These are phyloP conservation scores for Boletus insuetus DNA, from an alignment of 768 basidiomycete species.

Conservation along the genomic window DNA sequence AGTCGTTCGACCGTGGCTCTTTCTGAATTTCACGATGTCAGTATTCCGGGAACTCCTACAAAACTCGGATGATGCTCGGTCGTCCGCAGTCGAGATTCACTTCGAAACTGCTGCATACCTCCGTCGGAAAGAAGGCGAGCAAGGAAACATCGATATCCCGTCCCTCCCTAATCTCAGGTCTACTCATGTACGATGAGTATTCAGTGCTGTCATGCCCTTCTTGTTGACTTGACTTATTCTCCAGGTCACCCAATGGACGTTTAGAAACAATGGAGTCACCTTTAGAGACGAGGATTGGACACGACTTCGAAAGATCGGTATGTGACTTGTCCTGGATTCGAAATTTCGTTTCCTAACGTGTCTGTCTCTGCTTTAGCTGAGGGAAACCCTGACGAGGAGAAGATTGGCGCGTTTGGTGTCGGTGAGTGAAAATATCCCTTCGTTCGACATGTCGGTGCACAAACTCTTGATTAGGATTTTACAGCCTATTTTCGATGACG, in stretches of 20 bases:
- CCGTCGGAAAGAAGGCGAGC: conserved; percentile 20
- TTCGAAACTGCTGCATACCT: conserved; percentile 65
- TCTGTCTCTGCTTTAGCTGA: conserved; percentile 9
- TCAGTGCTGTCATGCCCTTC: conserved; percentile 8
- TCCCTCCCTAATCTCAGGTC: conserved; percentile 65
- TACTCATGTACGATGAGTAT: conserved; percentile 40
- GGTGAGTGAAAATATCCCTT: conserved; percentile 8
- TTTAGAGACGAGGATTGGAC: conserved; percentile 49
- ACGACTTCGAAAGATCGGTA: neutral
- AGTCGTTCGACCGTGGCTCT: neutral
- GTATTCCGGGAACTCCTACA: conserved; percentile 86
- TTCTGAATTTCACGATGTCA: conserved; percentile 9
- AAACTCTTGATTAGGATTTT: conserved; percentile 49
- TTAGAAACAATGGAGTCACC: conserved; percentile 82
- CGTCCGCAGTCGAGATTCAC: conserved; percentile 71
- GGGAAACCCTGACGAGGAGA: conserved; percentile 26
- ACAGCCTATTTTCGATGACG: conserved; percentile 79
- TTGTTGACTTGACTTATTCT: neutral
- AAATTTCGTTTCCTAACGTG: neutral
- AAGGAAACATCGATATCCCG: conserved; percentile 3
- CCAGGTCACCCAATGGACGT: conserved; percentile 78
- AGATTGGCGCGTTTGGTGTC: conserved; percentile 27
- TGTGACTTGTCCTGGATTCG: neutral
- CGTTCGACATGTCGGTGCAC: neutral
- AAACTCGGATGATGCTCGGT: conserved; percentile 91